phyloP scores from a whole-genome alignment of 2,329 filamentous ascomycete species.

The Cordyceps militaris region DNA sequence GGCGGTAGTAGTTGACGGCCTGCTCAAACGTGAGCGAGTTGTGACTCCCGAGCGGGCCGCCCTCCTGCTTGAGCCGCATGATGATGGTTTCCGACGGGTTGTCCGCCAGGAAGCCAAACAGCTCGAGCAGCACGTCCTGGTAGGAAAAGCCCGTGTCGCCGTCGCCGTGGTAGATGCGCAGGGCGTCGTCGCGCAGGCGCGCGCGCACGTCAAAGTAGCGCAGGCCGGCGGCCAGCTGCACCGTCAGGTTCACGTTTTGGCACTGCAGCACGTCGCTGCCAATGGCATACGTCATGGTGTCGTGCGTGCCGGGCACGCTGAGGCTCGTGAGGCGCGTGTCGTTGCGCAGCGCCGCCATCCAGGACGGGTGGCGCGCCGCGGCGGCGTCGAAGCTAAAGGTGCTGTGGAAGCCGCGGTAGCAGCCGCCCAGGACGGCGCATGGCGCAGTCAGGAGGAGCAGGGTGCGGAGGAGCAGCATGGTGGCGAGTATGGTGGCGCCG shows the following conservation, averaged over 20 bases:
- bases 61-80: constrained; percentile 45
- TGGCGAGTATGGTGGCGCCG: constrained; percentile 16
- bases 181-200: constrained; percentile 33
- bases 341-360: constrained; percentile 37
- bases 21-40: constrained; percentile 37
- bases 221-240: constrained; percentile 40
- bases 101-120: constrained; percentile 38
- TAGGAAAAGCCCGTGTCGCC: constrained; percentile 39
- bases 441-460: constrained; percentile 19
- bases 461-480: constrained; percentile 19
- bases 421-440: constrained; percentile 20
- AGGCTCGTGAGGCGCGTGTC: constrained; percentile 33
- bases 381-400: constrained; percentile 31
- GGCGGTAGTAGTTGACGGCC: constrained; percentile 36
- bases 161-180: constrained; percentile 42
- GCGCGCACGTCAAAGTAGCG: constrained; percentile 45
- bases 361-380: constrained; percentile 22
- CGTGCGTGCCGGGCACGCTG: constrained; percentile 46
- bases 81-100: constrained; percentile 41
- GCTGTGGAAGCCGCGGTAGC: constrained; percentile 28
- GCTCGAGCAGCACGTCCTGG: constrained; percentile 33
- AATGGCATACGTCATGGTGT: constrained; percentile 43
- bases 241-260: constrained; percentile 39
- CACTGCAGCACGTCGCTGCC: constrained; percentile 32
- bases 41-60: constrained; percentile 26